phyloP scores from a whole-genome alignment of 164 flowering plant genomes.

The Tetracentron sinense region DNA sequence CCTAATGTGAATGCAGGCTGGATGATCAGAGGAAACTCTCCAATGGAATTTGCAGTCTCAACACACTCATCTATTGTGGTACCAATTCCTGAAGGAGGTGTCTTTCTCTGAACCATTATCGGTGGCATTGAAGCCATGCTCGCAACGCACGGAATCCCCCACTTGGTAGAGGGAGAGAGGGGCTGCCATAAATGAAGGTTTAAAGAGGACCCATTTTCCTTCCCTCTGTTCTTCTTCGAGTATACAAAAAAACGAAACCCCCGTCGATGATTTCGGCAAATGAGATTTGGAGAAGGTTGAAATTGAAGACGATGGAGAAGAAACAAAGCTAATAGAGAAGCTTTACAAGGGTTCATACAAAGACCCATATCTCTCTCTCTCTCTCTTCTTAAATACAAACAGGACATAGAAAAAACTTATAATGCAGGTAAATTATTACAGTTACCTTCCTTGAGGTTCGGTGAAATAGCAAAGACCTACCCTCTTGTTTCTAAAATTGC shows the following conservation, averaged over 20 bases:
- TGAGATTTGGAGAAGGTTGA: slow-evolving; percentile 3
- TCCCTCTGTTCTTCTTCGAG: slow-evolving; percentile 11
- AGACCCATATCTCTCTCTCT: slow-evolving; percentile 14
- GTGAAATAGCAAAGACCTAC: too few species aligned
- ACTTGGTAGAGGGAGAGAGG: not conserved
- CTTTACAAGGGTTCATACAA: slow-evolving; percentile 22
- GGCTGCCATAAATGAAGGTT: slow-evolving; percentile 4
- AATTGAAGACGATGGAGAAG: slow-evolving; percentile 5
- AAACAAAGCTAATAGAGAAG: slow-evolving; percentile 12
- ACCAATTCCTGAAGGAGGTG: slow-evolving; percentile 90
- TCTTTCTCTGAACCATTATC: slow-evolving; percentile 27
- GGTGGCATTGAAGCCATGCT: not conserved
- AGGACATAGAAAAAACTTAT: too few species aligned
- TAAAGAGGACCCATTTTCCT: not conserved
- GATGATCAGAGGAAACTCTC: slow-evolving; percentile 87
- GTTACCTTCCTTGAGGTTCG: too few species aligned
- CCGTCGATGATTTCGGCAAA: not conserved
- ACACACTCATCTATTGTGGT: slow-evolving; percentile 77
- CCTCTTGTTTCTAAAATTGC: too few species aligned
- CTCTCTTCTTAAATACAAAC: not conserved
- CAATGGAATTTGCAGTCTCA: slow-evolving; percentile 61
- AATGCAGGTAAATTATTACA: too few species aligned
- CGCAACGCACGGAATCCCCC: slow-evolving; percentile 10
- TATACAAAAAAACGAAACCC: slow-evolving; percentile 11
- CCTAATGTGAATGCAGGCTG: slow-evolving; percentile 90